These are phyloP conservation scores for Trichoderma sp. DNA, from an alignment of 2,329 filamentous ascomycete species.

Conservation along the genomic window DNA sequence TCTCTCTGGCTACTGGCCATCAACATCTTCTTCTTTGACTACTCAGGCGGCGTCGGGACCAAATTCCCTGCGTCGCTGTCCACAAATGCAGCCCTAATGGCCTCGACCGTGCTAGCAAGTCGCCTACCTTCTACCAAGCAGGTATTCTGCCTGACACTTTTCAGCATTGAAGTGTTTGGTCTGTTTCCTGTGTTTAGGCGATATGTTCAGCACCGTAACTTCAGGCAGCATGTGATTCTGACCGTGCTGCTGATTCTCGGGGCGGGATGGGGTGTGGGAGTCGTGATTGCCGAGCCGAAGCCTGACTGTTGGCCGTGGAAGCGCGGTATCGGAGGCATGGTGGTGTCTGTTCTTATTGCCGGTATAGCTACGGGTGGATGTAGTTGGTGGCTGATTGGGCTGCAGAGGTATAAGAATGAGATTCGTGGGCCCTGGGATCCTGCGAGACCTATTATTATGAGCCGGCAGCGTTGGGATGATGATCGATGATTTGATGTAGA, in stretches of 20 bases:
- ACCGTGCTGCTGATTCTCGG: slow-evolving; percentile 76
- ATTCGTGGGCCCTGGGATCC: slow-evolving; percentile 98
- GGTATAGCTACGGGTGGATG: slow-evolving; percentile 85
- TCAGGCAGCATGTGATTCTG: slow-evolving; percentile 75
- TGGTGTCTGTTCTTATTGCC: slow-evolving; percentile 73
- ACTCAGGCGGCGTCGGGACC: slow-evolving; percentile 66
- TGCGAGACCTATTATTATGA: slow-evolving; percentile 81
- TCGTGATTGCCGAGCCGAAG: slow-evolving; percentile 52
- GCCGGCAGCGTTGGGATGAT: slow-evolving; percentile 57
- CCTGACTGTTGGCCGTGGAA: slow-evolving; percentile 52
- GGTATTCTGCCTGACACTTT: slow-evolving; percentile 92
- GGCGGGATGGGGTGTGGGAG: slow-evolving; percentile 76
- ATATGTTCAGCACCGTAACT: slow-evolving; percentile 78
- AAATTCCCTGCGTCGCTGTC: slow-evolving; percentile 76
- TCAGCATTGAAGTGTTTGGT: slow-evolving; percentile 96
- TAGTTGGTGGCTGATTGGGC: slow-evolving; percentile 95
- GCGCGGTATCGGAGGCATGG: slow-evolving; percentile 66
- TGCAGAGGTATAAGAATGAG: slow-evolving; percentile 99
- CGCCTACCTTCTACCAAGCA: slow-evolving; percentile 87
- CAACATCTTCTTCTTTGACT: slow-evolving; percentile 98
- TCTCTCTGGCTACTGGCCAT: slow-evolving; percentile 90
- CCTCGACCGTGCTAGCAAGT: slow-evolving; percentile 88
- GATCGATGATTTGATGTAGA: slow-evolving; percentile 29
- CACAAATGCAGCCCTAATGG: slow-evolving; percentile 96
- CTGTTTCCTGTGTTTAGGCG: slow-evolving; percentile 97